Conservation (phyloP, 495 filamentous ascomycete genomes). For the Saxispiralis lemnorum region DNA sequence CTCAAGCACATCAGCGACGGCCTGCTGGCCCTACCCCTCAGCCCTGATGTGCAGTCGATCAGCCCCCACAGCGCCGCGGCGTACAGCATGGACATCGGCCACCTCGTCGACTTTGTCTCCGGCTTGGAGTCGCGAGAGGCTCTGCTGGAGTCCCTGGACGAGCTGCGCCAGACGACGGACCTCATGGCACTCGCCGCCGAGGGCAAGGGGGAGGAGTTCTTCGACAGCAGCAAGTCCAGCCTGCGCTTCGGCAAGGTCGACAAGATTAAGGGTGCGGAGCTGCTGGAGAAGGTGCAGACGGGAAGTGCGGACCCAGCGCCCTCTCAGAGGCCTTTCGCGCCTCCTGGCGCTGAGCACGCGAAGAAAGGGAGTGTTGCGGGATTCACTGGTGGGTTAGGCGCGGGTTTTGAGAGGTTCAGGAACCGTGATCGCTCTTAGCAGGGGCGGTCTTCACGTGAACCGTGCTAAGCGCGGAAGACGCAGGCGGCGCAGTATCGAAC, state of each 20-base stretch:
- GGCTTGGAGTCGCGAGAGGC: slow-evolving; percentile 54
- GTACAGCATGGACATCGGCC: slow-evolving; percentile 63
- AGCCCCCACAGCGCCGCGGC: slow-evolving; percentile 70
- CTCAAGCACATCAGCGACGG: slow-evolving; percentile 74
- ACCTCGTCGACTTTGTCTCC: slow-evolving; percentile 70
- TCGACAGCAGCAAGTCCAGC: slow-evolving; percentile 68
- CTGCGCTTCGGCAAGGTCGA: slow-evolving; percentile 91
- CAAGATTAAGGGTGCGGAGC: slow-evolving; percentile 60
- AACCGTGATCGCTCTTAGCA: slow-evolving; percentile 3
- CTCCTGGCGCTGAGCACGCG: slow-evolving; percentile 1
- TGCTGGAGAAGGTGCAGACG: slow-evolving; percentile 57
- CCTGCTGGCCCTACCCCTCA: slow-evolving; percentile 54
- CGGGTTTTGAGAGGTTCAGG: slow-evolving; percentile 9
- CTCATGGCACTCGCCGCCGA: slow-evolving; percentile 49
- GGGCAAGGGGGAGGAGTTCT: slow-evolving; percentile 86
- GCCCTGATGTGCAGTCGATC: slow-evolving; percentile 61
- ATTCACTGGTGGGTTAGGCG: slow-evolving; percentile 1
- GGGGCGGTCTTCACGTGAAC: neutral
- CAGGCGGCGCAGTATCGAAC: too few relatives aligned
- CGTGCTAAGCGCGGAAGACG: too few relatives aligned
- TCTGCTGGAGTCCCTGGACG: slow-evolving; percentile 70
- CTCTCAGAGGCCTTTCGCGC: too few relatives aligned
- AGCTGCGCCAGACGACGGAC: slow-evolving; percentile 75
- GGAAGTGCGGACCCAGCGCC: neutral
- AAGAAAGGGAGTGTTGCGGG: slow-evolving; percentile 3